Conservation (phyloP, 2,329 filamentous ascomycete species). For the Cladosporium halotolerans region DNA sequence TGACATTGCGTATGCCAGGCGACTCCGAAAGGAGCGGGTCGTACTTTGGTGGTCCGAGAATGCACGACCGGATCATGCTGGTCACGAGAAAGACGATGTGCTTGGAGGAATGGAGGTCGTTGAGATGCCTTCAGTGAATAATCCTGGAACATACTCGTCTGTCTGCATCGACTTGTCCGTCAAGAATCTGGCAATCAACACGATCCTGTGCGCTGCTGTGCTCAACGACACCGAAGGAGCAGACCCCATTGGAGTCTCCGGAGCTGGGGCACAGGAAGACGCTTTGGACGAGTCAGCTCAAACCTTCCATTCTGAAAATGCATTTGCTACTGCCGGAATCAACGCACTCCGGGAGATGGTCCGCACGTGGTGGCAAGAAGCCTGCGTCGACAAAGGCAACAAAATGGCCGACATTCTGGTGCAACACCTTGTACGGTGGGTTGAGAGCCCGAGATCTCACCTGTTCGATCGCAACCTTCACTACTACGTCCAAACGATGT, state of each 20-base stretch:
- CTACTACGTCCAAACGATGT: slow-evolving; percentile 99
- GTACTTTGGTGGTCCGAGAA: slow-evolving; percentile 94
- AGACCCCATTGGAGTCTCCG: slow-evolving; percentile 80
- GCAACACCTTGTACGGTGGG: slow-evolving; percentile 94
- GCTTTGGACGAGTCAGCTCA: slow-evolving; percentile 57
- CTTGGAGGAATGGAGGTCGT: slow-evolving; percentile 71
- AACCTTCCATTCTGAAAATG: slow-evolving; percentile 74
- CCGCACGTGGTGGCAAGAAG: slow-evolving; percentile 96
- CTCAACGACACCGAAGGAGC: slow-evolving; percentile 93
- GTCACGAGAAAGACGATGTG: slow-evolving; percentile 89
- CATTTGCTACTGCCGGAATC: slow-evolving; percentile 88
- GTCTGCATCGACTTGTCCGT: slow-evolving; percentile 95
- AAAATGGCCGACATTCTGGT: slow-evolving; percentile 97
- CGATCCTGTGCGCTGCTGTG: slow-evolving; percentile 89
- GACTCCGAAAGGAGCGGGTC: slow-evolving; percentile 83
- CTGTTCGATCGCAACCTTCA: slow-evolving; percentile 92
- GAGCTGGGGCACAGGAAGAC: slow-evolving; percentile 58
- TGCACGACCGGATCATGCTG: slow-evolving; percentile 86
- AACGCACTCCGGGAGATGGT: slow-evolving; percentile 95
- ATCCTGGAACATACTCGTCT: slow-evolving; percentile 86
- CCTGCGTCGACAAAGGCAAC: slow-evolving; percentile 61
- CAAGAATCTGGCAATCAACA: slow-evolving; percentile 94
- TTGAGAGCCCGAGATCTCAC: slow-evolving; percentile 86
- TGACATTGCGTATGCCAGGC: slow-evolving; percentile 86
- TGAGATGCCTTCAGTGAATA: slow-evolving; percentile 89